A percentile compares a stretch with the other conserved stretches of the same genome.
Conservation (phyloP, 2,329 filamentous ascomycete species). For the Paracamarosporium sp. region DNA sequence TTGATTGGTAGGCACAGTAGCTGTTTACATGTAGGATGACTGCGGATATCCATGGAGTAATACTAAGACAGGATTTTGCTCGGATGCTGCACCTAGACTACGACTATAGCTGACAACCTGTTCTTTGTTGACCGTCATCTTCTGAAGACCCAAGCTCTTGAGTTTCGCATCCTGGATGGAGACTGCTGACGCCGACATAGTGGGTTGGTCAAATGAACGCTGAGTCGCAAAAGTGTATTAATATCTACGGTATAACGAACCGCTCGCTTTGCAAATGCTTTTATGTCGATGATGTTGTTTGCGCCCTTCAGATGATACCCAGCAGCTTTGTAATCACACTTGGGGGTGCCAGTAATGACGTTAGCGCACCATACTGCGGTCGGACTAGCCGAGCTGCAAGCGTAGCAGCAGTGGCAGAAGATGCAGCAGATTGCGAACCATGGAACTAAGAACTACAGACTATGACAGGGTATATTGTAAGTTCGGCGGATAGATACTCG, state of each 20-base stretch:
- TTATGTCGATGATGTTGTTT: background rate
- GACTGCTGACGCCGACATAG: constrained; percentile 29
- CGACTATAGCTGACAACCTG: constrained; percentile 36
- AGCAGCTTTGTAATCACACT: constrained; percentile 9
- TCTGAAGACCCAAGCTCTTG: constrained; percentile 31
- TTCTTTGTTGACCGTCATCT: constrained; percentile 32
- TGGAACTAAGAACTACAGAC: background rate
- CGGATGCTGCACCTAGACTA: constrained; percentile 25
- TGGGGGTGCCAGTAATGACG: constrained; percentile 6
- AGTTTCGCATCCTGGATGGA: constrained; percentile 38
- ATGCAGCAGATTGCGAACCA: background rate
- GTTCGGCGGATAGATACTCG: background rate
- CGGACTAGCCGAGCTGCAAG: background rate
- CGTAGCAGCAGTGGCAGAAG: background rate
- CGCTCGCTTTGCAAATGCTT: background rate
- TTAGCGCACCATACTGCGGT: background rate
- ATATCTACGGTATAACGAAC: background rate
- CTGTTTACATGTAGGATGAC: constrained; percentile 35
- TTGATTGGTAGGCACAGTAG: background rate
- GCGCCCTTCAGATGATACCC: background rate
- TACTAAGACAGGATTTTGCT: constrained; percentile 37
- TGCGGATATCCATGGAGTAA: constrained; percentile 43
- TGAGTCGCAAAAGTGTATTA: background rate
- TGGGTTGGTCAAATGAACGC: background rate
- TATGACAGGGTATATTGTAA: background rate